phyloP scores from a whole-genome alignment of 2,329 filamentous ascomycete genomes.

The Sclerotinia borealis region DNA sequence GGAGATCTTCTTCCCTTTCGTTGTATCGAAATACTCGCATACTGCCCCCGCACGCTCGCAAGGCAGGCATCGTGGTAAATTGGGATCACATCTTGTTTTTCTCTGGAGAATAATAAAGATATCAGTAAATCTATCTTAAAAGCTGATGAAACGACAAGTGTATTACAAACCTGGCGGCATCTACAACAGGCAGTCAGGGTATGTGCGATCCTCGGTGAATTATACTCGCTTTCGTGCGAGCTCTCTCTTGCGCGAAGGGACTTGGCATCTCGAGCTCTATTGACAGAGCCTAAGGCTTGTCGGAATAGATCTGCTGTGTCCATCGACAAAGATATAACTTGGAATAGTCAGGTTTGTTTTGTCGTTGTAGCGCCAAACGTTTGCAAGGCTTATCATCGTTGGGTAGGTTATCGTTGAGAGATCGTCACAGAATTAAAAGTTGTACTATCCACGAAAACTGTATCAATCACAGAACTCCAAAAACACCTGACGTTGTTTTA shows the following conservation, averaged over 20 bases:
- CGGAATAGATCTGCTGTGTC: constrained; percentile 55
- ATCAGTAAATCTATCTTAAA: constrained; percentile 35
- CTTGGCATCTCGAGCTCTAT: constrained; percentile 30
- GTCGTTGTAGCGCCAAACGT: constrained; percentile 15
- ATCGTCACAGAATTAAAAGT: constrained; percentile 6
- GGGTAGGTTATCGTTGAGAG: constrained; percentile 7
- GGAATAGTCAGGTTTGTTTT: not conserved
- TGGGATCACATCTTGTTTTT: constrained; percentile 93
- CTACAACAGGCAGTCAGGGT: constrained; percentile 75
- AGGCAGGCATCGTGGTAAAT: constrained; percentile 81
- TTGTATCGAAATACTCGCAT: constrained; percentile 93
- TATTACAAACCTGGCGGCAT: constrained; percentile 62
- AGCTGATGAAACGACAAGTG: constrained; percentile 6
- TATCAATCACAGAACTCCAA: not conserved
- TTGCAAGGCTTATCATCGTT: constrained; percentile 25
- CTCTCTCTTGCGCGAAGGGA: constrained; percentile 27
- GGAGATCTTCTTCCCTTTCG: constrained; percentile 78
- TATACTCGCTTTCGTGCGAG: constrained; percentile 43
- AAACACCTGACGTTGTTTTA: constrained; percentile 6
- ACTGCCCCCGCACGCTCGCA: constrained; percentile 87
- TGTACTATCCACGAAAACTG: not conserved
- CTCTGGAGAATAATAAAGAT: constrained; percentile 42
- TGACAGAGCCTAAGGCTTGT: constrained; percentile 44
- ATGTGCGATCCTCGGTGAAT: constrained; percentile 62
- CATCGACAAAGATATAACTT: constrained; percentile 39